Base-by-base conservation (phyloP, 306 rosid species). In the Crotalaria pallida region DNA sequence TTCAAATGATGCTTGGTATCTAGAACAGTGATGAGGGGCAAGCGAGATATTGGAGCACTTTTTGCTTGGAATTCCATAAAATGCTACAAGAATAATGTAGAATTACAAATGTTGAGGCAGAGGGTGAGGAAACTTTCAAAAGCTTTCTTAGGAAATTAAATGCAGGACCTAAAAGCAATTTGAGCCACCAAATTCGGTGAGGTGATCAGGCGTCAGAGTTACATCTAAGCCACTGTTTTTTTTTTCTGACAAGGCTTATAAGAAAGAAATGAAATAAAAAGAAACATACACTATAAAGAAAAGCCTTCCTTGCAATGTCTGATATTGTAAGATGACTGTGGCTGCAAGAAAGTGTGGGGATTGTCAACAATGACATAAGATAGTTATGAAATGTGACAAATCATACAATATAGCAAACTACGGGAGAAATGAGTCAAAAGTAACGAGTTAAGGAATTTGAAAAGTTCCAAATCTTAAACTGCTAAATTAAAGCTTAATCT, bases 251-350 rank as follows among this genome's bases (percentile, higher is more conserved):
- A 47, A 48, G 43, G 43, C 43, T 50, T 27, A 58, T 7, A 65
- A 59, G 49, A 26, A 33, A 64, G 50, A 40, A 12, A 13, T 12
- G 58, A 17, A 44, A 64, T 36, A 70, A 47, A 63, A 82, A 33
- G 83, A 53, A 73, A 50, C 89, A 49, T 95, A 95, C 99, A 76
- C 99, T 95, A 73, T 86, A 84, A 76, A 95, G 99, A 85, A 95
- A 95, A 86, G 99, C 97, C 81, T 95, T 95, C 84, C 99, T 84
- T 27, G 99, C 99, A 75, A 95, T 80, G 67, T 95, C 99, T 36
- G 96, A 87, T 77, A 91, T 83, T 4, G 97, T 88, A 80, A 89
- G 96, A 43, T 89, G 94, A 69, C 79, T 81, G 50, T 81, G 89
- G 75, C 97, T 91, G 91, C 87, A 63, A 65, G 73, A 70, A 70